phyloP scores from a whole-genome alignment of 495 filamentous ascomycete genomes.

The Podospora anserina region DNA sequence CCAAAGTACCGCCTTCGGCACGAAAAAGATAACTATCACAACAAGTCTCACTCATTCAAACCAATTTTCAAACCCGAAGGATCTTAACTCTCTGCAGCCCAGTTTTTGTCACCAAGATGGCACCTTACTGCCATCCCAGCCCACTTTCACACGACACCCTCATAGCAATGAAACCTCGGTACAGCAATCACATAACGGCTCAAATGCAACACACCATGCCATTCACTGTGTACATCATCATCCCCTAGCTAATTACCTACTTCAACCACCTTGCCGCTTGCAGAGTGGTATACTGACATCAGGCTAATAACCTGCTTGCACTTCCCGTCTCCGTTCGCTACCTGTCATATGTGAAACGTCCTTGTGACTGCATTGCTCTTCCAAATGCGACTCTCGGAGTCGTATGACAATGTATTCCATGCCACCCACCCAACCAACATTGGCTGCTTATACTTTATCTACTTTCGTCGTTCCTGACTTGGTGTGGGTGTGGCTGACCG shows the following conservation, averaged over 20 bases:
- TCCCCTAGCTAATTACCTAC: background rate
- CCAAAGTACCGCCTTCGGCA: too few species aligned
- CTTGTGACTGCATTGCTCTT: background rate
- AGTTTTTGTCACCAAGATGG: background rate
- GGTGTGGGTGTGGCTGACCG: background rate
- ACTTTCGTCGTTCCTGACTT: background rate
- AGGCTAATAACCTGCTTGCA: background rate
- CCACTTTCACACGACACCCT: background rate
- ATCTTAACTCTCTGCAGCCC: background rate
- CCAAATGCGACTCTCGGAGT: background rate
- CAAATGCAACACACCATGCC: background rate
- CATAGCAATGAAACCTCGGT: background rate
- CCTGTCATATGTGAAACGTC: background rate
- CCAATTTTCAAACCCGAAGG: too few species aligned
- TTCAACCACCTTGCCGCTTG: background rate
- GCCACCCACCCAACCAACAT: background rate
- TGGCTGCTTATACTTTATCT: background rate
- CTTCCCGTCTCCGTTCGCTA: background rate
- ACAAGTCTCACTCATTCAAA: too few species aligned
- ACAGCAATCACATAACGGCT: background rate
- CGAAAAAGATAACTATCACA: too few species aligned
- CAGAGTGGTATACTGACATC: background rate
- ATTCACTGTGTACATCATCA: background rate
- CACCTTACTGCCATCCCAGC: too few species aligned
- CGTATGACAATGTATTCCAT: background rate